Evolutionary conservation across 129 eudicot genomes (phyloP).

Genomic region (Sambucus nigra): DNA sequence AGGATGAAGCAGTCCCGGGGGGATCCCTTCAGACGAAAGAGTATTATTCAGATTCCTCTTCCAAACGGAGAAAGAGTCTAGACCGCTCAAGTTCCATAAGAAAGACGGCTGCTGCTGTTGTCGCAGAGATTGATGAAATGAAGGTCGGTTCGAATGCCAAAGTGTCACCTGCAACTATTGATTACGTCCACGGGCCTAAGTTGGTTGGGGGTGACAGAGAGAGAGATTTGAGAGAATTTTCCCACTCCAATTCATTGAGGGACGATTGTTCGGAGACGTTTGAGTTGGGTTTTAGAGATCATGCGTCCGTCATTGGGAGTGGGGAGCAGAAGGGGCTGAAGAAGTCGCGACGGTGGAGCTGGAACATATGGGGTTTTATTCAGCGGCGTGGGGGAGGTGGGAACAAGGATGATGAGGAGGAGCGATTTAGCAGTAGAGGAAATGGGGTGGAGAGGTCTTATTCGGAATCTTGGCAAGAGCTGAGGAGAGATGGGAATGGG

Average conservation of each 20-base stretch:
- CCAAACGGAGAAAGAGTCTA: constrained; percentile 75
- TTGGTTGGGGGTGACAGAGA: constrained; percentile 36
- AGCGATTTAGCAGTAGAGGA: constrained; percentile 31
- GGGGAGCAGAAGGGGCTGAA: constrained; percentile 58
- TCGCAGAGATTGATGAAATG: constrained; percentile 73
- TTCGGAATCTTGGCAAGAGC: constrained; percentile 83
- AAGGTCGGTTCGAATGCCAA: constrained; percentile 55
- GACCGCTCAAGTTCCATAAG: constrained; percentile 81
- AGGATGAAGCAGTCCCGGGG: constrained; percentile 53
- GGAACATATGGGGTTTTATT: constrained; percentile 86
- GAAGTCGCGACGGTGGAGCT: constrained; percentile 61
- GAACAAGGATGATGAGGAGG: constrained; percentile 58
- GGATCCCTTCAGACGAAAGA: constrained; percentile 76
- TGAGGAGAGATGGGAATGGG: constrained; percentile 24
- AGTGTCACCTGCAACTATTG: constrained; percentile 48
- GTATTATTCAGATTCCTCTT: constrained; percentile 85
- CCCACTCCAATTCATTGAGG: constrained; percentile 59
- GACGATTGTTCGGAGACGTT: constrained; percentile 72
- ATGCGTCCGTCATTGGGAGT: constrained; percentile 29
- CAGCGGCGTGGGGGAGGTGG: constrained; percentile 31
- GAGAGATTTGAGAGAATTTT: constrained; percentile 43
- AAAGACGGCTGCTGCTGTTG: constrained; percentile 86
- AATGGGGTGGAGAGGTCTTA: constrained; percentile 77
- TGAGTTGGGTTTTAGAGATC: constrained; percentile 54
- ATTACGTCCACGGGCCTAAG: constrained; percentile 30